Evolutionary conservation across 2,329 filamentous ascomycete species (phyloP).

Genomic region (Canariomyces notabilis): DNA sequence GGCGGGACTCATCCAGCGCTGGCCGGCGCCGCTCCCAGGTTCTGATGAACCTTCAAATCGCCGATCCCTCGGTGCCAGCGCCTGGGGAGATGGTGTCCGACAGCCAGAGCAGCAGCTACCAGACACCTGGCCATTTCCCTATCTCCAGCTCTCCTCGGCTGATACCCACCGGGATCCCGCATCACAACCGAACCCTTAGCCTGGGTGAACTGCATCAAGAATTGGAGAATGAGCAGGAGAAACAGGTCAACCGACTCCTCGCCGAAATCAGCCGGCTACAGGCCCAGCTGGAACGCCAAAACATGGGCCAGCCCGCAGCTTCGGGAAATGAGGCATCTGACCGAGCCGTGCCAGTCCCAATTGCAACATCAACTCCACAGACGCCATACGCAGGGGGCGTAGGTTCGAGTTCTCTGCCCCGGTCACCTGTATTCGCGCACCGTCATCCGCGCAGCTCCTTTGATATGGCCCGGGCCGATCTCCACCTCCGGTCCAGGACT

Average conservation of each 20-base stretch:
- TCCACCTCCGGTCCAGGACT: constrained; percentile 53
- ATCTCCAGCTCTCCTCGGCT: constrained; percentile 39
- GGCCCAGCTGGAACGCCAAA: constrained; percentile 51
- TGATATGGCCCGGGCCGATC: constrained; percentile 52
- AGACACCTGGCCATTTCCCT: constrained; percentile 41
- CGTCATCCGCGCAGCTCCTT: constrained; percentile 54
- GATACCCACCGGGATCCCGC: constrained; percentile 47
- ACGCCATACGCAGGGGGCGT: constrained; percentile 31
- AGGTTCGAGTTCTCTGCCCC: constrained; percentile 41
- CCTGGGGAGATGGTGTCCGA: constrained; percentile 64
- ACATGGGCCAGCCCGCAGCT: constrained; percentile 34
- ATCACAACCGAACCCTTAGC: constrained; percentile 64
- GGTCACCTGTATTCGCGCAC: constrained; percentile 46
- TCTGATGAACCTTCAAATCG: constrained; percentile 68
- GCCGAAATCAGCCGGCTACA: constrained; percentile 74
- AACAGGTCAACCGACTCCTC: constrained; percentile 72
- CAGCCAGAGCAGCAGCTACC: constrained; percentile 25
- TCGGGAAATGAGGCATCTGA: constrained; percentile 38
- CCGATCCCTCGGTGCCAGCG: constrained; percentile 62
- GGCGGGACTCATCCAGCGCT: constrained; percentile 41
- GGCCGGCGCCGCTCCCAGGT: constrained; percentile 63
- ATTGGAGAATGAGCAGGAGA: constrained; percentile 73
- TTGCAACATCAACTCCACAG: constrained; percentile 16
- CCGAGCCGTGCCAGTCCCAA: constrained; percentile 34
- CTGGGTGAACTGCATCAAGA: constrained; percentile 74